These are phyloP conservation scores for Pythium scleroteichum DNA, from an alignment of 352 stramenopile species.

Conservation along the genomic window DNA sequence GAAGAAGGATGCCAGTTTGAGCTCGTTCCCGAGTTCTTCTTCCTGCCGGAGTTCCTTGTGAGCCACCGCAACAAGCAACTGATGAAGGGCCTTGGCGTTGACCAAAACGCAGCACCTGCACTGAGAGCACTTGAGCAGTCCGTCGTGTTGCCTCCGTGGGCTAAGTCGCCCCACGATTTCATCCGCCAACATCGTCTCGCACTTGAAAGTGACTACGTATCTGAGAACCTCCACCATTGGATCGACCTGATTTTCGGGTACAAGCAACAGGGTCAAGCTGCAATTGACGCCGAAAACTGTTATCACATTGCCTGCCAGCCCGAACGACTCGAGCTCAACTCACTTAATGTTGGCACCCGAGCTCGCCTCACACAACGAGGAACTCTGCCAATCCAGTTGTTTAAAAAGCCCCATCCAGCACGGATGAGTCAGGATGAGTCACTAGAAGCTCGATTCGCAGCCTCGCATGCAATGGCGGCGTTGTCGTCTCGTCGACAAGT, in stretches of 20 bases:
- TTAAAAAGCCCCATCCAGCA: constrained; percentile 67
- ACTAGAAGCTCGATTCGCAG: constrained; percentile 67
- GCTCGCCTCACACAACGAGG: constrained; percentile 71
- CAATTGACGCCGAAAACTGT: constrained; percentile 91
- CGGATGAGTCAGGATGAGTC: constrained; percentile 81
- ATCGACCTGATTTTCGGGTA: constrained; percentile 99
- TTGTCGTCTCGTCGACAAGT: constrained; percentile 81
- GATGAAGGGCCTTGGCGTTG: constrained; percentile 41
- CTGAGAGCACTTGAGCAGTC: constrained; percentile 62
- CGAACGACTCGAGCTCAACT: constrained; percentile 65
- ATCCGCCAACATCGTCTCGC: constrained; percentile 94
- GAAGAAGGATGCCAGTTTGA: constrained; percentile 68
- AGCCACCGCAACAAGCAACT: constrained; percentile 69
- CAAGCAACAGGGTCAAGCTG: constrained; percentile 91
- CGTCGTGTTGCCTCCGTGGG: constrained; percentile 96
- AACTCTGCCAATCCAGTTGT: constrained; percentile 74
- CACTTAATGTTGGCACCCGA: constrained; percentile 54
- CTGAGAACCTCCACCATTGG: constrained; percentile 97
- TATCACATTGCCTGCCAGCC: constrained; percentile 90
- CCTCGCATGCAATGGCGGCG: constrained; percentile 69
- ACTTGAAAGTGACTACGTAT: constrained; percentile 98
- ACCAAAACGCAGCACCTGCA: constrained; percentile 17
- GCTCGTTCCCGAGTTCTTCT: constrained; percentile 83
- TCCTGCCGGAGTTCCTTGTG: constrained; percentile 67
- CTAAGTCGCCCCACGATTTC: constrained; percentile 94